Conservation (phyloP, 2,329 filamentous ascomycete genomes). For the Claviceps spartinae region DNA sequence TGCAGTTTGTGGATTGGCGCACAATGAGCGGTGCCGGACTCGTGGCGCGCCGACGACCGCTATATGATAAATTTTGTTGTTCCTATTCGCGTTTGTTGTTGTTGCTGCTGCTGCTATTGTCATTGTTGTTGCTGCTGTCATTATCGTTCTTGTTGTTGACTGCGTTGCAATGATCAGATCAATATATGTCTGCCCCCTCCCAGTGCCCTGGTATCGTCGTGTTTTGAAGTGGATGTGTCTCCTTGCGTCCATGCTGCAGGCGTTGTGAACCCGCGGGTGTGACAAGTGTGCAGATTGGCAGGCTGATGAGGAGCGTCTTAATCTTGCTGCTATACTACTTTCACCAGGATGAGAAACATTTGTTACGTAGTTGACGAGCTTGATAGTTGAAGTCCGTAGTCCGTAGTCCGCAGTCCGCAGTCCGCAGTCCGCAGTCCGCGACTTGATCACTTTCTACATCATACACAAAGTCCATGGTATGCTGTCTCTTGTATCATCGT, state of each 20-base stretch:
- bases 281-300: no score
- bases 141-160: slow-evolving; percentile 22
- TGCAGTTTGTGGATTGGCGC: slow-evolving; percentile 10
- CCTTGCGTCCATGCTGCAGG: neutral
- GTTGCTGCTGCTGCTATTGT: slow-evolving; percentile 24
- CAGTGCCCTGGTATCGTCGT: neutral
- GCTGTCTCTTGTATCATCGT: no score
- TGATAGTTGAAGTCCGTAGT: no score
- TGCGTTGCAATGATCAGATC: slow-evolving; percentile 2
- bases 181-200: slow-evolving; percentile 2
- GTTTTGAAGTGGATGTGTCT: neutral
- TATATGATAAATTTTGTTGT: slow-evolving; percentile 34
- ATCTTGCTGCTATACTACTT: no score
- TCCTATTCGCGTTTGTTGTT: slow-evolving; percentile 22
- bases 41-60: slow-evolving; percentile 26
- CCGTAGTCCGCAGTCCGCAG: no score
- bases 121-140: slow-evolving; percentile 22
- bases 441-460: no score
- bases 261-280: neutral
- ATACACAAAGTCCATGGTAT: no score
- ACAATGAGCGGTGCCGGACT: slow-evolving; percentile 15
- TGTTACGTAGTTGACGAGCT: no score
- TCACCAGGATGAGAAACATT: no score
- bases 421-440: no score
- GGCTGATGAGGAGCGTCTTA: no score